Base-by-base conservation (phyloP, 805 yeast species). In the Isabelozyma gotoi region DNA sequence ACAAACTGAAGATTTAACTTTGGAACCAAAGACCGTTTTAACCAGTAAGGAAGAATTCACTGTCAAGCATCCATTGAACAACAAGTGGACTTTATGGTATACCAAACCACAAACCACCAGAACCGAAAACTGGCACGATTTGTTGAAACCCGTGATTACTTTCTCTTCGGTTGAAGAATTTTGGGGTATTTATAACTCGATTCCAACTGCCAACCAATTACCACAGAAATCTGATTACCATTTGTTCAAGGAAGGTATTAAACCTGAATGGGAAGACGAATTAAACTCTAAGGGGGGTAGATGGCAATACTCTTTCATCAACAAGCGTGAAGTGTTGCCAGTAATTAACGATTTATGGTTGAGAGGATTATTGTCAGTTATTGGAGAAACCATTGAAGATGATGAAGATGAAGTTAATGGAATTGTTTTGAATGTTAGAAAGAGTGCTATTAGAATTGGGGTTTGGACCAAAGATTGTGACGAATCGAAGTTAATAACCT, bases 241-340 rank as follows among this genome's bases (percentile, higher is more conserved):
- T 66, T 81, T 92, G 60, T 94, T 94, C 77, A 86, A 92, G 73
- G 87, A 85, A 63, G 96, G 90, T 45, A 82, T 94, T 59, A 85
- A 88, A 68, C 99, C 99, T 44, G 98, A 94, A 77, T 94, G 99
- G 99, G 99, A 94, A 77, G 98, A 94, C 68, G 76, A 73, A 42
- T 80, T 81, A 52, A 94, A 94, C 70, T 68, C 87, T 47, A 77
- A 83, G 55, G 99, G 99, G 63, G 99, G 99, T 61, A 89, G 88
- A 73, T 94, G 97, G 96, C 74, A 67, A 53, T 69, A 56, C 51
- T 77, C 87, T 35, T 87, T 80, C 71, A 83, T 79, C 68, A 82
- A 85, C 69, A 84, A 76, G 65, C 77, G 80, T 49, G 85, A 78
- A 51, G 71, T 69, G 47, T 66, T 70, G 49, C 68, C 73, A 37